Percentiles rank a stretch among this genome's conserved stretches.
Evolutionary conservation across 805 yeast species (phyloP).

Genomic region (Kuraishia hungarica): DNA sequence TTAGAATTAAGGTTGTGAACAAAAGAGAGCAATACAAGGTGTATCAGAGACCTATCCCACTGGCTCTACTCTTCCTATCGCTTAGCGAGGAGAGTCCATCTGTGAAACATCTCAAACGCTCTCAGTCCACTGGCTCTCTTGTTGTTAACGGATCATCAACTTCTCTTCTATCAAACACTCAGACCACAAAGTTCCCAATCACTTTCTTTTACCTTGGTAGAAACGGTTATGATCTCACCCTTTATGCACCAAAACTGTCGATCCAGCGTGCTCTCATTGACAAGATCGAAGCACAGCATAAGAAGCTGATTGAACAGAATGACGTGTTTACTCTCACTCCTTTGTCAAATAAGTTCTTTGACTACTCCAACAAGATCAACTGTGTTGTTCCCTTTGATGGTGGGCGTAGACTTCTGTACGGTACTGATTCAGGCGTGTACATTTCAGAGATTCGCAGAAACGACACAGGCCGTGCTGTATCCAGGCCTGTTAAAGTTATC

Average conservation of each 20-base stretch:
- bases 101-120: constrained; percentile 33
- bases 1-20: constrained; percentile 76
- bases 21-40: constrained; percentile 90
- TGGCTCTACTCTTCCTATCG: constrained; percentile 66
- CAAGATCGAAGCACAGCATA: constrained; percentile 74
- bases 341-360: constrained; percentile 68
- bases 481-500: constrained; percentile 70
- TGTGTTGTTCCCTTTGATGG: constrained; percentile 94
- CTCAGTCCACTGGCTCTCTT: constrained; percentile 25
- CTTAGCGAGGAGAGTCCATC: constrained; percentile 75
- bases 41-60: constrained; percentile 79
- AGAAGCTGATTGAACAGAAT: constrained; percentile 56
- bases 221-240: constrained; percentile 43
- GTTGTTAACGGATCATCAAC: constrained; percentile 9
- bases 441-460: constrained; percentile 52
- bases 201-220: constrained; percentile 46
- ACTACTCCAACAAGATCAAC: constrained; percentile 66
- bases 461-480: constrained; percentile 43
- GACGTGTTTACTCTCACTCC: constrained; percentile 76
- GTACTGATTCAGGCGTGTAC: constrained; percentile 88
- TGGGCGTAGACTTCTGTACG: constrained; percentile 82
- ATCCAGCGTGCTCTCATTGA: constrained; percentile 77
- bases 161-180: neutral
- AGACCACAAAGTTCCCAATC: constrained; percentile 31
- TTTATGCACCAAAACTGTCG: constrained; percentile 42